Evolutionary conservation across 257 asterid species (phyloP).

Genomic region (Phtheirospermum japonicum): DNA sequence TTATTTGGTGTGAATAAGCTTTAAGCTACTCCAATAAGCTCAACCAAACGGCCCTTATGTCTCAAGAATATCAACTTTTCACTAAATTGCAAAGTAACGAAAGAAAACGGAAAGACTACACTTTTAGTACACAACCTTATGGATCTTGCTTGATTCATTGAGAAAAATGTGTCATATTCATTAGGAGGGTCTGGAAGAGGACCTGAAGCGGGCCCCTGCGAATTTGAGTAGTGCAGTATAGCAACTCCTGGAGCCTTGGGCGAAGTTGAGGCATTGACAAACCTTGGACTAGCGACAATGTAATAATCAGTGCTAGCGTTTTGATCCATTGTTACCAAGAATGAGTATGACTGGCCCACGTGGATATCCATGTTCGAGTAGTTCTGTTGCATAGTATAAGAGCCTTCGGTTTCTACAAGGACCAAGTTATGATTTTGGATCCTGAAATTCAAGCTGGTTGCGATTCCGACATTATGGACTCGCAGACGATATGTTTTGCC

Average conservation of each 20-base stretch:
- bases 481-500: slow-evolving; percentile 89
- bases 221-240: slow-evolving; percentile 77
- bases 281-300: slow-evolving; percentile 86
- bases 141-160: slow-evolving; percentile 95
- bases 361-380: slow-evolving; percentile 90
- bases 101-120: slow-evolving; percentile 25
- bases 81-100: slow-evolving; percentile 17
- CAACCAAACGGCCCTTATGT: too few relatives aligned
- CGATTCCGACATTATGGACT: slow-evolving; percentile 78
- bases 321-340: slow-evolving; percentile 90
- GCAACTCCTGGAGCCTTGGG: slow-evolving; percentile 74
- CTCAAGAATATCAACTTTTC: slow-evolving; percentile 18
- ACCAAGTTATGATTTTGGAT: slow-evolving; percentile 84
- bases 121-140: slow-evolving; percentile 69
- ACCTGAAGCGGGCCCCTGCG: slow-evolving; percentile 83
- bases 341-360: slow-evolving; percentile 94
- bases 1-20: too few relatives aligned
- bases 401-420: slow-evolving; percentile 95
- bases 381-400: slow-evolving; percentile 87
- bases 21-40: too few relatives aligned
- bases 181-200: slow-evolving; percentile 96
- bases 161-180: slow-evolving; percentile 76
- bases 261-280: slow-evolving; percentile 51
- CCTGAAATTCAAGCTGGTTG: slow-evolving; percentile 92
- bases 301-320: slow-evolving; percentile 74